Evolutionary conservation across 2,329 filamentous ascomycete species (phyloP), one percentile per base, ranked within the genome.

Genomic region (Ilyonectria robusta): DNA sequence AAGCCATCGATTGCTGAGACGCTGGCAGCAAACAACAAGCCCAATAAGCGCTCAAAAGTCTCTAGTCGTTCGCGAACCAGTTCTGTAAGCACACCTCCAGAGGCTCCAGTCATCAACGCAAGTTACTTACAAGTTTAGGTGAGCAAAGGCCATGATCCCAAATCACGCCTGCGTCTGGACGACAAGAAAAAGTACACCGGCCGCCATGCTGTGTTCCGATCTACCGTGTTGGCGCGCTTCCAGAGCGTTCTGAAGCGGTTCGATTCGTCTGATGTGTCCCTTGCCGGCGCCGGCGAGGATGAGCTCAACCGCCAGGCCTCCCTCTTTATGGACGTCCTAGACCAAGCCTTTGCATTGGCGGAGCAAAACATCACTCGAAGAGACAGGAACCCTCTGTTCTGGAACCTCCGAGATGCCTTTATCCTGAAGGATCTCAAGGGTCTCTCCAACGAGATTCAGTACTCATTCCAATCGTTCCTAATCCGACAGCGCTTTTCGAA

Each of bases 391-490:
- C 86, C 86, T 0, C 76, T 90, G 1, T 90, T 89, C 76, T 88
- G 83, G 83, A 82, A 83, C 55, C 78, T 94, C 62, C 87, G 88
- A 65, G 84, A 88, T 59, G 87, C 88, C 2, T 93, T 91, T 74
- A 81, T 91, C 47, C 76, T 81, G 6, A 81, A 76, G 9, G 89
- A 91, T 46, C 55, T 84, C 3, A 72, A 70, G 7, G 88, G 86
- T 2, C 79, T 94, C 31, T 75, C 75, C 8, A 79, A 80, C n/a
- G 88, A 92, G 73, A 70, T 97, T 42, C 86, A 87, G 66, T 92
- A 91, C 74, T 83, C 88, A 35, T 94, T 96, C 77, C 90, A 91
- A 73, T 89, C 87, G 42, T 90, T 91, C 70, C 81, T 92, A 21
- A 83, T 90, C 65, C 86, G 87, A 13, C 78, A 84, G 2, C 84